Percentiles rank a stretch among this genome's conserved stretches.
Conservation (phyloP, 2,329 filamentous ascomycete genomes). For the Sporothrix protearum region DNA sequence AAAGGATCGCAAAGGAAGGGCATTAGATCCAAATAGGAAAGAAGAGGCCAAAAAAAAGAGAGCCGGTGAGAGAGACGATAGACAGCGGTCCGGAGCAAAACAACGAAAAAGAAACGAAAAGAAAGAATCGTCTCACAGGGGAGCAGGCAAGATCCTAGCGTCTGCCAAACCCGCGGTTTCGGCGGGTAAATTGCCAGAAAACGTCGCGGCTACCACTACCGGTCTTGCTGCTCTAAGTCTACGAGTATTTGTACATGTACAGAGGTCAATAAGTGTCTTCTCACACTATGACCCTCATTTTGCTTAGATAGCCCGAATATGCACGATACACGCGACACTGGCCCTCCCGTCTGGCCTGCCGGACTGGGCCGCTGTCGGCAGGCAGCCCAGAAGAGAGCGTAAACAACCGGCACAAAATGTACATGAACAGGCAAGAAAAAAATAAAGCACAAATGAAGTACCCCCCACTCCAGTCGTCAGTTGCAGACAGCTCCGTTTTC, state of each 20-base stretch:
- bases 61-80: not conserved
- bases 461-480: not conserved
- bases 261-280: too few relatives aligned
- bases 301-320: not conserved
- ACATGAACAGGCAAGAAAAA: not conserved
- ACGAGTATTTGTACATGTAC: not conserved
- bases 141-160: conserved; percentile 18
- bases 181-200: not conserved
- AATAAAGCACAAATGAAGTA: not conserved
- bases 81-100: not conserved
- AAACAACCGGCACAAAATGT: not conserved
- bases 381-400: not conserved
- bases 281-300: not conserved
- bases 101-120: not conserved
- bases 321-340: not conserved
- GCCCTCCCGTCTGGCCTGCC: not conserved
- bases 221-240: not conserved
- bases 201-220: not conserved
- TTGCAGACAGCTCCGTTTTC: not conserved
- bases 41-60: not conserved
- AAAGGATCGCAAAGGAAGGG: not conserved
- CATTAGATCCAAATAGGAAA: not conserved
- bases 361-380: not conserved
- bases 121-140: not conserved
- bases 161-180: conserved; percentile 14